Evolutionary conservation across 2,329 filamentous ascomycete genomes (phyloP), one percentile per base, ranked within the genome.

Genomic region (Penicillium sp.): DNA sequence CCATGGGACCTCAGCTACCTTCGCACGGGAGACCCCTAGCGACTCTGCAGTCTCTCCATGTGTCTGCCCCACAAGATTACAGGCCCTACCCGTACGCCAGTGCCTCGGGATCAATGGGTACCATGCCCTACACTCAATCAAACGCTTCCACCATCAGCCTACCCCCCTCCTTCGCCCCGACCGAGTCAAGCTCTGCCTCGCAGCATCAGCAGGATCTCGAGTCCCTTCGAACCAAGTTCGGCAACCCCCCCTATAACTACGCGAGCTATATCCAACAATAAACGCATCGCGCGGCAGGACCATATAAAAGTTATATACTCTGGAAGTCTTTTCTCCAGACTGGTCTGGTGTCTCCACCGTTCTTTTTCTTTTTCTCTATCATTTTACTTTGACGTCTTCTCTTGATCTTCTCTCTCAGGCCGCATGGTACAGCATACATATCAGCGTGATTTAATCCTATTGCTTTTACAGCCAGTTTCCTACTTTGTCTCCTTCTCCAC

Each of bases 71-170:
- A 1, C 67, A 71, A 24, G 73, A 75, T 33, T 77, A 77, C 62
- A 70, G 74, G 43, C 60, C 69, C 14, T 74, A 68, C 47, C 56
- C 72, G 16, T 73, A 74, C 50, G 69, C 67, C 19, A 56, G 66
- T 37, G 60, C 72, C 14, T 66, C 72, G 3, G 69, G 66, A 33
- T 58, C 69, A 36, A 69, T 71, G 55, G 68, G 69, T 27, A 61
- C 64, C 6, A 66, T 74, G 24, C 70, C 73, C 0, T 77, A 70
- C 55, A 64, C 66, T 9, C 71, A 74, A 51, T 66, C 69, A 36
- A 74, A 71, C 41, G n/a, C 73, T 19, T 74, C 75, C n/a, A 70
- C 65, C 27, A 61, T 77, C 58, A 76, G 69, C 46, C 70, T 76
- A 13, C 72, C 75, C 11, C 66, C 72, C 1, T 70, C 74, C 6